Percentiles rank a stretch among this genome's conserved stretches.
phyloP scores from a whole-genome alignment of 192 early-diverging fungal species.

The Haplosporangium gracile region DNA sequence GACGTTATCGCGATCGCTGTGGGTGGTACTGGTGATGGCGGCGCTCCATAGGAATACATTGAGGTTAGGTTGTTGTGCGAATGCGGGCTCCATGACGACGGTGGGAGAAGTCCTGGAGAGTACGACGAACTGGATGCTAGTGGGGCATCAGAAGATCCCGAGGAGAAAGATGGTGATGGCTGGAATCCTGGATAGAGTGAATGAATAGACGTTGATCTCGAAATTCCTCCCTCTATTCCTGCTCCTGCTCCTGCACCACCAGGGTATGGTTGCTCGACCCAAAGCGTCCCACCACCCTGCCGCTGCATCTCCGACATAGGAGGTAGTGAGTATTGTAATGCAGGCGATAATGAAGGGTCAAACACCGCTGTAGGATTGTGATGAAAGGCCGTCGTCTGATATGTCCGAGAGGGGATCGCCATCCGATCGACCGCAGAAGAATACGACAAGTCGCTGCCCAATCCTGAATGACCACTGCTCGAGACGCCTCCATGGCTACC shows the following conservation, averaged over 20 bases:
- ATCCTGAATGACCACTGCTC: not conserved
- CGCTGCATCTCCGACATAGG: constrained; percentile 3
- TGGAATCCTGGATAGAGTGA: constrained; percentile 6
- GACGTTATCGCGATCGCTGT: not conserved
- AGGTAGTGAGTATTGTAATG: not conserved
- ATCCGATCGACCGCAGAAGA: constrained; percentile 1
- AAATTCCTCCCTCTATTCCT: not conserved
- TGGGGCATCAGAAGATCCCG: not conserved
- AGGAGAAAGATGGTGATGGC: constrained; percentile 3
- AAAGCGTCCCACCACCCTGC: not conserved
- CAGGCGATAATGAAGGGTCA: not conserved
- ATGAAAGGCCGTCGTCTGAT: constrained; percentile 1
- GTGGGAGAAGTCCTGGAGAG: not conserved
- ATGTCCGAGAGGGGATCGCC: not conserved
- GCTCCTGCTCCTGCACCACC: constrained; percentile 6
- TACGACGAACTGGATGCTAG: not conserved
- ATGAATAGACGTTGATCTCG: not conserved
- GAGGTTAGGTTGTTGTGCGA: not conserved
- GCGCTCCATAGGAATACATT: not conserved
- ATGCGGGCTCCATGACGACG: not conserved
- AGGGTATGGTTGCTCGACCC: constrained; percentile 1
- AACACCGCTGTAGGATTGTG: not conserved
- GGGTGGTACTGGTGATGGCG: not conserved
- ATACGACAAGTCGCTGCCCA: not conserved
- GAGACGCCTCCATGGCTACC: not conserved